Conservation (phyloP, 2,329 filamentous ascomycete species). For the Falciphora oryzae region DNA sequence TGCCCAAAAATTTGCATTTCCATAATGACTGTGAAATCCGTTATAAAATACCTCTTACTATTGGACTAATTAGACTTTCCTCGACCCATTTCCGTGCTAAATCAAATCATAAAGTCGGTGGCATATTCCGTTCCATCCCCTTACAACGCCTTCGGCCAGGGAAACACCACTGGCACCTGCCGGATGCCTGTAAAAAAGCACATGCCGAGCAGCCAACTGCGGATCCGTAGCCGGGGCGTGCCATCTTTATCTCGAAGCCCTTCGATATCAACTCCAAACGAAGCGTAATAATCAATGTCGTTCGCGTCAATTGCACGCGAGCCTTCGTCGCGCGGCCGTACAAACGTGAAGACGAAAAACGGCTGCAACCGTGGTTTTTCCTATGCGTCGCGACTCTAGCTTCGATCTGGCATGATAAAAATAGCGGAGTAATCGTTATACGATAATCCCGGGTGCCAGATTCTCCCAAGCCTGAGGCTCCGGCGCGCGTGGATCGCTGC, state of each 20-base stretch:
- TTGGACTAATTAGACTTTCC: too few species aligned
- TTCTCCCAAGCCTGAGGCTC: slow-evolving; percentile 1
- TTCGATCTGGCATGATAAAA: neutral
- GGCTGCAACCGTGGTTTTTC: neutral
- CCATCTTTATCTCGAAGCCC: neutral
- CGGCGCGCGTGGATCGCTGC: neutral
- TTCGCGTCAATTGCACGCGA: slow-evolving; percentile 1
- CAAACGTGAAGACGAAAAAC: neutral
- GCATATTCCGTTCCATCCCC: too few species aligned
- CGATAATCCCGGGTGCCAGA: neutral
- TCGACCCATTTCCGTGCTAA: too few species aligned
- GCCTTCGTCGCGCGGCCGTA: neutral
- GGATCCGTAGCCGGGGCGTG: slow-evolving; percentile 13
- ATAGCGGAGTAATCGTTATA: neutral
- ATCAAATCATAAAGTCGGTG: too few species aligned
- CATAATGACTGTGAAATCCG: too few species aligned
- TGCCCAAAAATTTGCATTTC: too few species aligned
- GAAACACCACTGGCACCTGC: slow-evolving; percentile 19
- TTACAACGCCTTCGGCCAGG: slow-evolving; percentile 19
- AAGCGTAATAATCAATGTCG: neutral
- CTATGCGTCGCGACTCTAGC: neutral
- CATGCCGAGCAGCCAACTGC: slow-evolving; percentile 19
- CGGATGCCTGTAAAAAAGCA: slow-evolving; percentile 18
- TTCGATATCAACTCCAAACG: neutral
- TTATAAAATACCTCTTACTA: too few species aligned